Percentiles rank a stretch among this genome's conserved stretches.
Evolutionary conservation across 345 rosid species (phyloP).

Genomic region (Trapa bicornis): DNA sequence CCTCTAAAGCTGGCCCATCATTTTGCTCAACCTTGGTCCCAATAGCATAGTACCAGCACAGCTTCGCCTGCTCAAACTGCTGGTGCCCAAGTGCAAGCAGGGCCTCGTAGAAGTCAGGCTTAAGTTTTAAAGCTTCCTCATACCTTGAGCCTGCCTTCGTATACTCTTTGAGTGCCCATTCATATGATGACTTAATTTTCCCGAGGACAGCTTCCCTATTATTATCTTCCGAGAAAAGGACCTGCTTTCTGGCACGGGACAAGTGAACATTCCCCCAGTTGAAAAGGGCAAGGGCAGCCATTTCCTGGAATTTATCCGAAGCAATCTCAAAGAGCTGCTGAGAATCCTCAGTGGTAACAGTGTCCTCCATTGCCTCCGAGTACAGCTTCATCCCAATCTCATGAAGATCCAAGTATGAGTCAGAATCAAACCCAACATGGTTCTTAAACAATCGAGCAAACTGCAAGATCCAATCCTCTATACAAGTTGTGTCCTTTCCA

Average conservation of each 20-base stretch:
- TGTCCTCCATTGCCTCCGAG: constrained; percentile 89
- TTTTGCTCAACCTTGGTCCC: constrained; percentile 41
- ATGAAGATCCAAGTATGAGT: constrained; percentile 86
- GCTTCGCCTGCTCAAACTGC: constrained; percentile 94
- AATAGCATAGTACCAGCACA: constrained; percentile 78
- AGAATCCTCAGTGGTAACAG: constrained; percentile 73
- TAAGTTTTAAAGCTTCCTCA: constrained; percentile 62
- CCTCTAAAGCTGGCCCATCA: constrained; percentile 10
- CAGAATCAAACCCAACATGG: constrained; percentile 94
- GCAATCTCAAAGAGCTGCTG: constrained; percentile 79
- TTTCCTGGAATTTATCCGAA: constrained; percentile 90
- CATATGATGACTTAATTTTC: constrained; percentile 43
- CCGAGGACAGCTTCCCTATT: constrained; percentile 47
- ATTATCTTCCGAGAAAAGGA: constrained; percentile 51
- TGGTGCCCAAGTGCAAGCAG: constrained; percentile 92
- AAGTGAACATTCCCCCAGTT: constrained; percentile 97
- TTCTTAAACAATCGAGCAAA: constrained; percentile 86
- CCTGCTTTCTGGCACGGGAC: constrained; percentile 76
- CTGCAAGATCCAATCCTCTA: constrained; percentile 82
- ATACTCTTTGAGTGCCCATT: constrained; percentile 74
- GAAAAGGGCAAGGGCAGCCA: constrained; percentile 86
- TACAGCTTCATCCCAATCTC: constrained; percentile 86
- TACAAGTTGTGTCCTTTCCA: constrained; percentile 27
- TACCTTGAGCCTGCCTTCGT: constrained; percentile 60
- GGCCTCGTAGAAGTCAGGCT: constrained; percentile 87